A percentile compares a stretch with the other conserved stretches of the same genome.
phyloP scores from a whole-genome alignment of 2,329 filamentous ascomycete species.

The Cytospora piceae region DNA sequence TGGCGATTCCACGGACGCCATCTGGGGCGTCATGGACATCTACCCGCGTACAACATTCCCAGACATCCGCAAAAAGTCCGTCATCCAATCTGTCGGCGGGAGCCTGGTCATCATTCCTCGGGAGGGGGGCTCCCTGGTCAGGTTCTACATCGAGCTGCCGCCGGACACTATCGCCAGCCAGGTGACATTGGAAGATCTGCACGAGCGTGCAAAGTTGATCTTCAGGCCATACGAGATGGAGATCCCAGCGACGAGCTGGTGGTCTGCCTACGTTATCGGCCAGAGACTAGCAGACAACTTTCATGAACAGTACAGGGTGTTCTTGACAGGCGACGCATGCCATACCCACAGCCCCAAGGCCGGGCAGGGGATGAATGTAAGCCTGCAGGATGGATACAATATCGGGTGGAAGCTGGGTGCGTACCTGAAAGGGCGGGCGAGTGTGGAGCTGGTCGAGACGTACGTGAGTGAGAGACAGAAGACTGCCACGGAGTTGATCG shows the following conservation, averaged over 20 bases:
- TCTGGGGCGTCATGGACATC: constrained; percentile 63
- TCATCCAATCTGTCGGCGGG: constrained; percentile 58
- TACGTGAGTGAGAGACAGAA: constrained; percentile 57
- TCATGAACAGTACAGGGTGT: constrained; percentile 59
- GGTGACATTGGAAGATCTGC: constrained; percentile 57
- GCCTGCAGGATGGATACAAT: constrained; percentile 66
- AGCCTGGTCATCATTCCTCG: constrained; percentile 65
- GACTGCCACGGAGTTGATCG: constrained; percentile 60
- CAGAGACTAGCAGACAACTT: constrained; percentile 64
- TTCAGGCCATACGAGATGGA: constrained; percentile 59
- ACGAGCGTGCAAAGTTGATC: constrained; percentile 54
- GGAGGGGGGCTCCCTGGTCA: constrained; percentile 59
- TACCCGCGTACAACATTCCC: constrained; percentile 62
- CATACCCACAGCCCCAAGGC: constrained; percentile 71
- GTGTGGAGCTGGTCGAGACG: constrained; percentile 50
- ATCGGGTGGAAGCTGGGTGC: constrained; percentile 63
- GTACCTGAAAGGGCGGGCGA: constrained; percentile 50
- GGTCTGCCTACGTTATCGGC: constrained; percentile 66
- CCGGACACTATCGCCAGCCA: constrained; percentile 51
- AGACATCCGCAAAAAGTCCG: constrained; percentile 61
- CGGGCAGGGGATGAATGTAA: constrained; percentile 65
- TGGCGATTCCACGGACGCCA: constrained; percentile 59
- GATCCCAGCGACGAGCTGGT: constrained; percentile 61
- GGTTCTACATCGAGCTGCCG: constrained; percentile 66
- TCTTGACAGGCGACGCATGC: constrained; percentile 66